Evolutionary conservation across 2,329 filamentous ascomycete genomes (phyloP).

Genomic region (Lasiodiplodia citricola): DNA sequence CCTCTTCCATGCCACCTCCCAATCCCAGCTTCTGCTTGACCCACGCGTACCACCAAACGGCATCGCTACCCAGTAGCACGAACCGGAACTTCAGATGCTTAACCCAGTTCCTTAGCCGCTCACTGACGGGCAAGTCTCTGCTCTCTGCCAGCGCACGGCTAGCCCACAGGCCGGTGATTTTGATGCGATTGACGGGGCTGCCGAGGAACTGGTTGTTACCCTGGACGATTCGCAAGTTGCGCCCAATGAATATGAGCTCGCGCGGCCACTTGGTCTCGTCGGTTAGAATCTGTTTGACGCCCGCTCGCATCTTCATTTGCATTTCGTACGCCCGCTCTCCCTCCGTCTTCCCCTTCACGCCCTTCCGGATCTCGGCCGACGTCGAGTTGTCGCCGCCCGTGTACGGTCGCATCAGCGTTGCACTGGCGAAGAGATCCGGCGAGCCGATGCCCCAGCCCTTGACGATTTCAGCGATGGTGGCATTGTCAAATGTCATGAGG

Average conservation of each 20-base stretch:
- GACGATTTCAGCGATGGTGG: conserved; percentile 74
- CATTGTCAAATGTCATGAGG: conserved; percentile 91
- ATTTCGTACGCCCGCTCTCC: conserved; percentile 74
- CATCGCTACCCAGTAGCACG: conserved; percentile 76
- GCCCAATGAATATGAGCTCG: conserved; percentile 88
- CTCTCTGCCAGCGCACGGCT: conserved; percentile 81
- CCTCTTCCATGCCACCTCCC: conserved; percentile 90
- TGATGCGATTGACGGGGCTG: conserved; percentile 86
- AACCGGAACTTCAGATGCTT: conserved; percentile 81
- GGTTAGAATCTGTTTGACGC: conserved; percentile 78
- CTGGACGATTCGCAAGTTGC: conserved; percentile 91
- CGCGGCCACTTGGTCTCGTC: conserved; percentile 90
- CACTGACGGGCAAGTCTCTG: conserved; percentile 64
- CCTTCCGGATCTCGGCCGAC: conserved; percentile 62
- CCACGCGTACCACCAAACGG: conserved; percentile 83
- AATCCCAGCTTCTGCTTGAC: conserved; percentile 76
- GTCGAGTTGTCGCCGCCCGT: conserved; percentile 78
- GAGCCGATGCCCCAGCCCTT: conserved; percentile 85
- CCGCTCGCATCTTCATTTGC: conserved; percentile 72
- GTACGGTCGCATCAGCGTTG: conserved; percentile 89
- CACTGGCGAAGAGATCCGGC: conserved; percentile 87
- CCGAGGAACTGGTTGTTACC: conserved; percentile 91
- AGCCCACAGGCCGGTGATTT: conserved; percentile 92
- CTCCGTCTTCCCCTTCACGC: conserved; percentile 59
- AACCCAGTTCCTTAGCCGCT: conserved; percentile 72